These are phyloP conservation scores for Candida albicans DNA, from an alignment of 1,139 yeast species.

Conservation along the genomic window DNA sequence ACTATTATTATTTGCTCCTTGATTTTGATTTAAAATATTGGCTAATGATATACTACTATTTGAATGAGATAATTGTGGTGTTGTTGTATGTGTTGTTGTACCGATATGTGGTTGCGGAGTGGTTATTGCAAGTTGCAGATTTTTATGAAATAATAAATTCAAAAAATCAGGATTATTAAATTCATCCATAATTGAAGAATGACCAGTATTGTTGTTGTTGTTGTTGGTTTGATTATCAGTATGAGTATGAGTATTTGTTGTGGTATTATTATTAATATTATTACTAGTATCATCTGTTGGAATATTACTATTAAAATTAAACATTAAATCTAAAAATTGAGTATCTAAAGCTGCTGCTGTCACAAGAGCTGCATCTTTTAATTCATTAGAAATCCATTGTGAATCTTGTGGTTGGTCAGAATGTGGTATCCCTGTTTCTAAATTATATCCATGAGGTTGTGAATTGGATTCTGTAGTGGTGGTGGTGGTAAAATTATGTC, in stretches of 20 bases:
- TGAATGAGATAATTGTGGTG: constrained; percentile 7
- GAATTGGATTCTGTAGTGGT: constrained; percentile 4
- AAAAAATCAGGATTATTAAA: constrained; percentile 32
- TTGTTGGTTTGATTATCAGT: neutral
- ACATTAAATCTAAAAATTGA: constrained; percentile 56
- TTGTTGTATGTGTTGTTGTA: constrained; percentile 8
- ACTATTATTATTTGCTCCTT: constrained; percentile 17
- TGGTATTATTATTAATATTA: too few species aligned
- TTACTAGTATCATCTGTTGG: neutral
- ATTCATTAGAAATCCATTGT: constrained; percentile 67
- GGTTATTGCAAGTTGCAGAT: constrained; percentile 15
- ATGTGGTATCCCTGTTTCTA: constrained; percentile 8
- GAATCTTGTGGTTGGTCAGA: constrained; percentile 31
- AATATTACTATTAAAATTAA: constrained; percentile 16
- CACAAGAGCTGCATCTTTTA: constrained; percentile 67
- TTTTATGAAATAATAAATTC: constrained; percentile 53
- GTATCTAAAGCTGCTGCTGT: constrained; percentile 72
- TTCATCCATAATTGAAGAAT: constrained; percentile 5
- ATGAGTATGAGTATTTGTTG: too few species aligned
- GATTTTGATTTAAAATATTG: constrained; percentile 27
- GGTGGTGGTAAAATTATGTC: constrained; percentile 1
- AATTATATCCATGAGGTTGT: constrained; percentile 7
- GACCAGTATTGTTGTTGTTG: constrained; percentile 6
- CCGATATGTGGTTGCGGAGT: constrained; percentile 7
- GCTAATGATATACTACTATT: constrained; percentile 23